These are phyloP conservation scores for Arthrinium puccinioides DNA, from an alignment of 2,329 filamentous ascomycete genomes.

Conservation along the genomic window DNA sequence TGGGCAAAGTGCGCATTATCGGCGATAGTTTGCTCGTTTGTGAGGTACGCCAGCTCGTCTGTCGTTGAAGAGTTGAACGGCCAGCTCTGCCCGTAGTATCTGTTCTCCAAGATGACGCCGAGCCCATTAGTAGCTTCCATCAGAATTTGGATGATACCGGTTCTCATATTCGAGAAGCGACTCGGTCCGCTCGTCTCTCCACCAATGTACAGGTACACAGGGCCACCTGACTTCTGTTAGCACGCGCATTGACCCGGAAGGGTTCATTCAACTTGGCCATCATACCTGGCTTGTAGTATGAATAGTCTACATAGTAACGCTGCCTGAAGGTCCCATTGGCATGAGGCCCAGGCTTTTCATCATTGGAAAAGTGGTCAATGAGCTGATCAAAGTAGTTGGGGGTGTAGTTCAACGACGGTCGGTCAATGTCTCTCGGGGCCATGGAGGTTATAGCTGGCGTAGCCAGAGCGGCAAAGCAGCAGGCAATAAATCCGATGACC, in stretches of 20 bases:
- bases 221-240: slow-evolving; percentile 43
- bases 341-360: slow-evolving; percentile 29
- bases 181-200: slow-evolving; percentile 22
- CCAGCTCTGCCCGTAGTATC: slow-evolving; percentile 42
- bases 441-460: not conserved
- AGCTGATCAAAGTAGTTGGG: slow-evolving; percentile 23
- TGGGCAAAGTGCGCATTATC: slow-evolving; percentile 45
- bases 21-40: slow-evolving; percentile 44
- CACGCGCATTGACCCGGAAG: no score
- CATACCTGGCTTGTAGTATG: slow-evolving; percentile 39
- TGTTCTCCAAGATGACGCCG: slow-evolving; percentile 45
- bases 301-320: slow-evolving; percentile 45
- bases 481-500: no score
- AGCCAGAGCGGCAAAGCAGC: not conserved
- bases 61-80: slow-evolving; percentile 39
- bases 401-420: slow-evolving; percentile 11
- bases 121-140: slow-evolving; percentile 46
- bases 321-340: slow-evolving; percentile 44
- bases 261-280: no score
- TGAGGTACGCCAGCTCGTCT: slow-evolving; percentile 40
- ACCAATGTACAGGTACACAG: slow-evolving; percentile 24
- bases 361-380: slow-evolving; percentile 39
- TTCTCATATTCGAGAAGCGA: slow-evolving; percentile 19
- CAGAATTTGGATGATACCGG: slow-evolving; percentile 41
- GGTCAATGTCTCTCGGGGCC: not conserved